Evolutionary conservation across 2,329 filamentous ascomycete genomes (phyloP).

Genomic region (Aspergillus viridinutans): DNA sequence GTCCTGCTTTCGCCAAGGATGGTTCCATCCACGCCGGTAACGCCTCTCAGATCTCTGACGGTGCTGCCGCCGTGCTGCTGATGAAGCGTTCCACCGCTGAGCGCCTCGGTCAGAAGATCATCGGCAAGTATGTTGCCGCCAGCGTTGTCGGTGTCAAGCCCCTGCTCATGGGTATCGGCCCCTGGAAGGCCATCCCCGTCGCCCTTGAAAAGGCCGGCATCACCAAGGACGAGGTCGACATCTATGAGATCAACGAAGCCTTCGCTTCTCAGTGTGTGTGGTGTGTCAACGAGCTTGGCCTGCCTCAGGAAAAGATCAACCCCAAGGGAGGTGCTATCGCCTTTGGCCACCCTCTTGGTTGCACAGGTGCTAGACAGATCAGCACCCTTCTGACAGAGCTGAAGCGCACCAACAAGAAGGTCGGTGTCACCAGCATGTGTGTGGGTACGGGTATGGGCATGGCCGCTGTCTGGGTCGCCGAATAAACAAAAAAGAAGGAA

Average conservation of each 20-base stretch:
- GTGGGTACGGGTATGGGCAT: slow-evolving; percentile 97
- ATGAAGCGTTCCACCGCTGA: slow-evolving; percentile 94
- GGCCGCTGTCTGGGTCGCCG: slow-evolving; percentile 93
- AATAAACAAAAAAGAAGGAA: slow-evolving; percentile 52
- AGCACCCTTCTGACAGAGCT: slow-evolving; percentile 89
- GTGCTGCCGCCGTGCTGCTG: slow-evolving; percentile 87
- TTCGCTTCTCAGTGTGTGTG: slow-evolving; percentile 94
- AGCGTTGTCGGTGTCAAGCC: slow-evolving; percentile 85
- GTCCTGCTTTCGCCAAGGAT: slow-evolving; percentile 82
- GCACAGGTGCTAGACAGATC: slow-evolving; percentile 90
- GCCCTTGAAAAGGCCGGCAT: slow-evolving; percentile 85
- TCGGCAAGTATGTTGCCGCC: slow-evolving; percentile 88
- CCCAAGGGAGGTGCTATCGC: slow-evolving; percentile 96
- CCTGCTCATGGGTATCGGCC: slow-evolving; percentile 91
- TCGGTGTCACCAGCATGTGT: slow-evolving; percentile 95
- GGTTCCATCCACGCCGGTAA: slow-evolving; percentile 96
- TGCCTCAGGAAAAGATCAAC: slow-evolving; percentile 86
- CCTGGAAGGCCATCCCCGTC: slow-evolving; percentile 92
- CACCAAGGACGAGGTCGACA: slow-evolving; percentile 84
- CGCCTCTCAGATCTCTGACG: slow-evolving; percentile 91
- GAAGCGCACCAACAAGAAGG: slow-evolving; percentile 73
- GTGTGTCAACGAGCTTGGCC: slow-evolving; percentile 81
- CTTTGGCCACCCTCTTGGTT: slow-evolving; percentile 91
- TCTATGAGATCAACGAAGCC: slow-evolving; percentile 99
- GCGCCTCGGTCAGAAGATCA: slow-evolving; percentile 77